phyloP scores from a whole-genome alignment of 306 rosid species.

The Cyamopsis tetragonoloba region DNA sequence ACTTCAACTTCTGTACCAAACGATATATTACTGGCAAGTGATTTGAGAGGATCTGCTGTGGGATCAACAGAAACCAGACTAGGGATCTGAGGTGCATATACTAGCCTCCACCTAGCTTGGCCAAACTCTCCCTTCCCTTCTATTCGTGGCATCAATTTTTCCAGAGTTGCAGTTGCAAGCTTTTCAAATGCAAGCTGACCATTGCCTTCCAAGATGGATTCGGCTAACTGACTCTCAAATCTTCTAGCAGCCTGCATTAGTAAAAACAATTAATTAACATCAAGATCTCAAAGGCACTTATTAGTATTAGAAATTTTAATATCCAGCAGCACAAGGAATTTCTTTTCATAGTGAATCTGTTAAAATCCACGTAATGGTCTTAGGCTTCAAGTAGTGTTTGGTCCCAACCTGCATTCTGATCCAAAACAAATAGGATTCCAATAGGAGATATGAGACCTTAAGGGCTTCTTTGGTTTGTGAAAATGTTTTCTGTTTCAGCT shows the following conservation, averaged over 20 bases:
- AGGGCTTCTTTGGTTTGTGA: too few species aligned
- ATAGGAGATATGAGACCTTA: neutral
- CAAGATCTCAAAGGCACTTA: constrained; percentile 1
- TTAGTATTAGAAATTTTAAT: neutral
- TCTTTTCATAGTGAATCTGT: neutral
- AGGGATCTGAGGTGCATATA: constrained; percentile 90
- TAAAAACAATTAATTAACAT: constrained; percentile 18
- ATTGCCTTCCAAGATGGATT: constrained; percentile 77
- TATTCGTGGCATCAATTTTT: constrained; percentile 91
- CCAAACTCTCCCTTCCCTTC: constrained; percentile 97
- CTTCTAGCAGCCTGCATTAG: constrained; percentile 74
- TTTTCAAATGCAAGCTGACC: constrained; percentile 90
- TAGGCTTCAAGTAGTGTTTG: neutral
- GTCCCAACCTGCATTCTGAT: neutral
- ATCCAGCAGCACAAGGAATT: neutral
- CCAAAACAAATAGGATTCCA: neutral
- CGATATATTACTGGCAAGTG: constrained; percentile 80
- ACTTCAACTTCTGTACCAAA: constrained; percentile 92
- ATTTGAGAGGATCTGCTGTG: constrained; percentile 81
- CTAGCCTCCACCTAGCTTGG: constrained; percentile 91
- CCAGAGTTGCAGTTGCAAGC: constrained; percentile 88
- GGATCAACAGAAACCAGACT: constrained; percentile 82
- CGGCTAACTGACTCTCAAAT: constrained; percentile 85
- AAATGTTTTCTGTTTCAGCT: too few species aligned
- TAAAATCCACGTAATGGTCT: neutral